Base-by-base conservation (phyloP, 176 grass and related monocot species). In the Ananas comosus region DNA sequence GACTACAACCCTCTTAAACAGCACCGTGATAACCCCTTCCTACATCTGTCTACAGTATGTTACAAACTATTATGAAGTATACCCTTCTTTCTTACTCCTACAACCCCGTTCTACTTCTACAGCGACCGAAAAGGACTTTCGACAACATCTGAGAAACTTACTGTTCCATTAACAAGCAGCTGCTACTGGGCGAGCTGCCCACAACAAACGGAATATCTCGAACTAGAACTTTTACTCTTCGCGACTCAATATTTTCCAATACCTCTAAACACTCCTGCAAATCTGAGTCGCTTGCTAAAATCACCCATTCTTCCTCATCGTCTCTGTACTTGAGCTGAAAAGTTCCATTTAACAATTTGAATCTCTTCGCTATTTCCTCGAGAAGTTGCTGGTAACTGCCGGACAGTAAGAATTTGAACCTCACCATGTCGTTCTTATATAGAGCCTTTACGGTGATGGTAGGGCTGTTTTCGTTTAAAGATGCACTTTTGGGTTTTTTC, bases 231-330 rank as follows among this genome's bases (percentile, higher is more conserved):
- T 90, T 92, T 70, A 93, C 70, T 3, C 73, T 84, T 65, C 54
- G 25, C 0, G 70, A 85, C 49, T 78, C 77, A 10, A 93, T 83
- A 33, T 67, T 88, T 18, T 97, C 84, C 75, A 97, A 66, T 27
- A 92, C 86, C 16, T 97, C 86, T 13, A 92, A 65, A 1, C 94
- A 97, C 64, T 97, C 94, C 73, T 77, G 83, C 13, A 97, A 80
- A 72, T 97, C 94, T 0, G 76, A 74, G 54, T 97, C 86, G 21
- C 66, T 92, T 0, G 82, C 85, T 64, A 99, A 72, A 65, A 86
- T 99, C 29, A 93, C 95, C 95, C 84, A 99, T 53, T 99, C 95
- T 0, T 99, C 95, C 75, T 99, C 95, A 0, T 99, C 89, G 0
- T 99, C 90, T 67, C 57, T 90, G 70, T 99, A 99, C 63, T 93